A percentile compares a stretch with the other conserved stretches of the same genome.
phyloP scores from a whole-genome alignment of 2,329 filamentous ascomycete species.

The Graphium sp. region DNA sequence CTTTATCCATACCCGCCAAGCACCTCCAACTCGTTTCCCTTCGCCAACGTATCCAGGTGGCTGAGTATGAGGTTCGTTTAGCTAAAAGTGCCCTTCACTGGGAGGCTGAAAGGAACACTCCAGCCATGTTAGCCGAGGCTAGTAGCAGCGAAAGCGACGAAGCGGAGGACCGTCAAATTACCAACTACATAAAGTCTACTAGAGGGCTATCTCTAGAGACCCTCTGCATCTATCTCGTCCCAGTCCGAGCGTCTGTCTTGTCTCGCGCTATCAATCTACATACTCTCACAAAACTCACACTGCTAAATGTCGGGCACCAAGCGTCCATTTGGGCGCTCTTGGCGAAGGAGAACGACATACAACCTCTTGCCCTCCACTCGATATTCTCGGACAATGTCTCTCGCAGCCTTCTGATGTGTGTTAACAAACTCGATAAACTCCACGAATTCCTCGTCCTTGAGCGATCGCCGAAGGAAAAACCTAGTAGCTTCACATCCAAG shows the following conservation, averaged over 20 bases:
- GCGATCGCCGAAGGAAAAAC: slow-evolving; percentile 28
- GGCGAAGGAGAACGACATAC: slow-evolving; percentile 31
- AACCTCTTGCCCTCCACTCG: slow-evolving; percentile 33
- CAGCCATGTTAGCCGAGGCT: too few species aligned
- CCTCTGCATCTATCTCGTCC: slow-evolving; percentile 40
- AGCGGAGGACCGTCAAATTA: slow-evolving; percentile 11
- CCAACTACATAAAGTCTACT: slow-evolving; percentile 36
- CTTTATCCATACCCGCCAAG: too few species aligned
- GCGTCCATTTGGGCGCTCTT: slow-evolving; percentile 40
- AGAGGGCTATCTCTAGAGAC: slow-evolving; percentile 38
- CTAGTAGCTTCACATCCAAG: slow-evolving; percentile 33
- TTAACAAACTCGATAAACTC: slow-evolving; percentile 32
- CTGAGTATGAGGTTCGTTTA: too few species aligned
- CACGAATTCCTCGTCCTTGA: slow-evolving; percentile 45
- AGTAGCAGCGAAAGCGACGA: slow-evolving; percentile 19
- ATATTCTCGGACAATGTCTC: slow-evolving; percentile 50
- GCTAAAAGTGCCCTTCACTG: too few species aligned
- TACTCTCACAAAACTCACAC: slow-evolving; percentile 36
- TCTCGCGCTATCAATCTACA: slow-evolving; percentile 37
- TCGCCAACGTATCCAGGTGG: too few species aligned
- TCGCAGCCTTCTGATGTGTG: slow-evolving; percentile 31
- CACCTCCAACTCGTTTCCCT: too few species aligned
- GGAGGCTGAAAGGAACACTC: too few species aligned
- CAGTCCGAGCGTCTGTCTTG: slow-evolving; percentile 40
- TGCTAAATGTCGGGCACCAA: slow-evolving; percentile 48